These are phyloP conservation scores for Ustilago esculenta DNA, from an alignment of 1,284 basidiomycete genomes.

Conservation along the genomic window DNA sequence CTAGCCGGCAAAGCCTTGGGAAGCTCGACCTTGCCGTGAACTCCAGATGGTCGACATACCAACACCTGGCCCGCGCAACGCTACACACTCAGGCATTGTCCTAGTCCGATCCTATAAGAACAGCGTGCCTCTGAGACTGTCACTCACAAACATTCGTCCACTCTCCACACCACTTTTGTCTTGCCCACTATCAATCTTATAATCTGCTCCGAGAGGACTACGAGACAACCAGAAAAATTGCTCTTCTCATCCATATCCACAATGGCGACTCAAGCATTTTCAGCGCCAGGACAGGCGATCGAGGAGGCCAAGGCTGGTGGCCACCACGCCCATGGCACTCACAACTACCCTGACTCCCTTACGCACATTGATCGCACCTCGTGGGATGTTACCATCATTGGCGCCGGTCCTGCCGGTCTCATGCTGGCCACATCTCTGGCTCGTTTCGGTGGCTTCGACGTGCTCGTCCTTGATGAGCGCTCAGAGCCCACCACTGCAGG, in stretches of 20 bases:
- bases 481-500: slow-evolving; percentile 68
- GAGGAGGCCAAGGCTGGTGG: slow-evolving; percentile 52
- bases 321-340: slow-evolving; percentile 55
- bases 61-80: slow-evolving; percentile 5
- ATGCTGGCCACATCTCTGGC: slow-evolving; percentile 61
- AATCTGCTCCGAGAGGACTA: too few species aligned
- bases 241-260: background rate
- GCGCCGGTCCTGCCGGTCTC: slow-evolving; percentile 64
- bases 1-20: background rate
- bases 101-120: slow-evolving; percentile 3
- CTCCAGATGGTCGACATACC: slow-evolving; percentile 16
- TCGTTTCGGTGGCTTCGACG: slow-evolving; percentile 59
- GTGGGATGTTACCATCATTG: slow-evolving; percentile 62
- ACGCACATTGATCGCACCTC: slow-evolving; percentile 51
- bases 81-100: background rate
- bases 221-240: too few species aligned
- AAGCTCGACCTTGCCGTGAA: slow-evolving; percentile 23
- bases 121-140: background rate
- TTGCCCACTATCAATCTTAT: too few species aligned
- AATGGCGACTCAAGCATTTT: slow-evolving; percentile 41
- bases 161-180: background rate
- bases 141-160: background rate
- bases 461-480: slow-evolving; percentile 66
- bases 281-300: slow-evolving; percentile 43
- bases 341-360: slow-evolving; percentile 56